Conservation (phyloP, 78 protist genomes). For the Anaeramoeba flamelloides region DNA sequence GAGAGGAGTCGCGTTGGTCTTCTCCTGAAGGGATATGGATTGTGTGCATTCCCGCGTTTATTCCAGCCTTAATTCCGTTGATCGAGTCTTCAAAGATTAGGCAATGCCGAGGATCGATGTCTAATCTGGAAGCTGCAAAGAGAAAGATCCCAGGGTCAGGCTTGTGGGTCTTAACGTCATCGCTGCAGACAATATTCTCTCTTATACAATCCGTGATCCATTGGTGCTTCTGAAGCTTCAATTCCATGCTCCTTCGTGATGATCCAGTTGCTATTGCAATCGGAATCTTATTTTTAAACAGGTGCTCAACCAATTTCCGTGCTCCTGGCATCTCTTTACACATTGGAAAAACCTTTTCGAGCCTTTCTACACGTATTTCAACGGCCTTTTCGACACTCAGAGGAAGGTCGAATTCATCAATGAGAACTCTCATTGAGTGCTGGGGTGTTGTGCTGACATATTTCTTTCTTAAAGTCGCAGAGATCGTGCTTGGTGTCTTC, state of each 20-base stretch:
- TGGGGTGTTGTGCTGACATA: no score
- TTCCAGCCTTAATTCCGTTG: slow-evolving; percentile 6
- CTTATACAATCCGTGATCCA: neutral
- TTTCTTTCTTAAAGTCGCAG: no score
- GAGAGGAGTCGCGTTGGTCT: no score
- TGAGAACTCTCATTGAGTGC: no score
- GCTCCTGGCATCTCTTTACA: slow-evolving; percentile 7
- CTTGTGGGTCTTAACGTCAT: neutral
- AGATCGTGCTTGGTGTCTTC: no score
- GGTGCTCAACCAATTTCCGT: slow-evolving; percentile 2
- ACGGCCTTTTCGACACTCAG: neutral
- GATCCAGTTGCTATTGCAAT: slow-evolving; percentile 12
- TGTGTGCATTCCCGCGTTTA: slow-evolving; percentile 6
- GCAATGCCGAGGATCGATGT: neutral
- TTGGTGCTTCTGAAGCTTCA: neutral
- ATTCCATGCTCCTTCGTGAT: neutral
- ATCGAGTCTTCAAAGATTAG: slow-evolving; percentile 20
- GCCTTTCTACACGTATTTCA: neutral
- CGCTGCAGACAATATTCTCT: neutral
- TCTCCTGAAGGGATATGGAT: slow-evolving; percentile 12
- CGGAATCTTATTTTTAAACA: neutral
- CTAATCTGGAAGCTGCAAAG: neutral
- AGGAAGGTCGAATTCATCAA: slow-evolving; percentile 2
- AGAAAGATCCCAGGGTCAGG: slow-evolving; percentile 17
- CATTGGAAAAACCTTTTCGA: neutral